Conservation (phyloP, 164 flowering plant species). For the Stephania yunnanensis region DNA sequence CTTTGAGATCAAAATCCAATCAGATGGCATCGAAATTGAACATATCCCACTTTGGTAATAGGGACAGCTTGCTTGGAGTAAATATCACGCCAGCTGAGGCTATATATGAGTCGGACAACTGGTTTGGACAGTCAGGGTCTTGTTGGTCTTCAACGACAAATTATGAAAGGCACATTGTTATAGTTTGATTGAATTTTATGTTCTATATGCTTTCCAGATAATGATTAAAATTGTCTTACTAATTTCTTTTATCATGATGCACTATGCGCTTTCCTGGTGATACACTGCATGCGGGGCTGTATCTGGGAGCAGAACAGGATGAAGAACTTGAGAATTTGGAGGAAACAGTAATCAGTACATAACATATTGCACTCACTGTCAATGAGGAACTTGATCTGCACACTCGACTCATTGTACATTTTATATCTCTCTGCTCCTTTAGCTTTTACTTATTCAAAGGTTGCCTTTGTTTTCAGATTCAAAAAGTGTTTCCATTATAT, state of each 20-base stretch:
- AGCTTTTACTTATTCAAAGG: not conserved
- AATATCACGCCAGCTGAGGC: slow-evolving; percentile 54
- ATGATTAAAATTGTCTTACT: too few species aligned
- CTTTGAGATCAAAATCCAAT: slow-evolving; percentile 66
- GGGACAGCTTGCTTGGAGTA: slow-evolving; percentile 81
- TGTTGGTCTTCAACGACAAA: slow-evolving; percentile 75
- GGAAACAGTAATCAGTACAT: slow-evolving; percentile 70
- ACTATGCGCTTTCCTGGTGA: not conserved
- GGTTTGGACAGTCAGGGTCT: slow-evolving; percentile 78
- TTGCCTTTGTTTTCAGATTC: not conserved
- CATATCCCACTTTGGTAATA: slow-evolving; percentile 73
- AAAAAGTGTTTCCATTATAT: too few species aligned
- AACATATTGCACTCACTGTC: slow-evolving; percentile 82
- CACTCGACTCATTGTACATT: slow-evolving; percentile 65
- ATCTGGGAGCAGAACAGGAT: slow-evolving; percentile 66
- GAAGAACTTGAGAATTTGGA: slow-evolving; percentile 84
- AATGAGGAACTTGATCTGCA: slow-evolving; percentile 83
- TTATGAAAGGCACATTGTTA: slow-evolving; percentile 63
- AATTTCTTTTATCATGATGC: not conserved
- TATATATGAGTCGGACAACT: slow-evolving; percentile 37
- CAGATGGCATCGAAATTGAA: slow-evolving; percentile 78
- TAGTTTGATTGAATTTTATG: not conserved
- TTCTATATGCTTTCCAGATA: not conserved
- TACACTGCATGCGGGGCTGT: not conserved
- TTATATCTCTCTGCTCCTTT: not conserved